phyloP scores from a whole-genome alignment of 306 rosid genomes.

The Rosa chinensis region DNA sequence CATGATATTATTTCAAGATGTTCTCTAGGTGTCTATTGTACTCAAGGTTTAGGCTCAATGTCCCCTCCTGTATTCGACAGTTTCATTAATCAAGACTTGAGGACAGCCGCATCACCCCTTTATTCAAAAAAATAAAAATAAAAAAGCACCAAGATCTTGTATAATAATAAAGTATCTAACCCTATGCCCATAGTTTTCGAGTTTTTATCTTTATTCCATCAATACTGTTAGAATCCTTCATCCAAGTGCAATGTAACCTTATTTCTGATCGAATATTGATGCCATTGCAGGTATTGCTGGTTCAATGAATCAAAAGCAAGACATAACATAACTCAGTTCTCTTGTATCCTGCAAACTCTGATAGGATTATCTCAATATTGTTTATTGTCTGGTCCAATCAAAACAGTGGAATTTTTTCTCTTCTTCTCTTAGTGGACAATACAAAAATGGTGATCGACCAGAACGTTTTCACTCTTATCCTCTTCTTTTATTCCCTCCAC shows the following conservation, averaged over 20 bases:
- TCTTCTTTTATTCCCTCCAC: constrained; percentile 34
- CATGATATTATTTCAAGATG: too few relatives aligned
- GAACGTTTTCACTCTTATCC: constrained; percentile 5
- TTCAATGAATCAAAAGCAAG: constrained; percentile 3
- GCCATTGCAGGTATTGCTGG: background rate
- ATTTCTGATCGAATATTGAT: background rate
- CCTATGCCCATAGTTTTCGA: background rate
- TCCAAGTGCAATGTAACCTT: background rate
- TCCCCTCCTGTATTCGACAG: too few relatives aligned
- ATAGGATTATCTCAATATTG: constrained; percentile 1
- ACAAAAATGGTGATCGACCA: constrained; percentile 1
- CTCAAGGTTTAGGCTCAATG: too few relatives aligned
- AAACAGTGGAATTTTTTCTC: background rate
- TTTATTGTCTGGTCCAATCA: constrained; percentile 23
- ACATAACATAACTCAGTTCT: background rate
- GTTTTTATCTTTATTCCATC: background rate
- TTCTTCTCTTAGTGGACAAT: background rate
- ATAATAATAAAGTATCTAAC: too few relatives aligned
- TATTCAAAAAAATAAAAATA: too few relatives aligned
- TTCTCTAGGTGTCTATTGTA: too few relatives aligned
- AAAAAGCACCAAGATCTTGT: too few relatives aligned
- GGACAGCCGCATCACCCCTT: too few relatives aligned
- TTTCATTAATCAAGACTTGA: too few relatives aligned
- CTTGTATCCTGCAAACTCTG: constrained; percentile 8
- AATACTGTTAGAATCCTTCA: background rate